These are phyloP conservation scores for Eucalyptus cloeziana DNA, from an alignment of 345 rosid species.

Conservation along the genomic window DNA sequence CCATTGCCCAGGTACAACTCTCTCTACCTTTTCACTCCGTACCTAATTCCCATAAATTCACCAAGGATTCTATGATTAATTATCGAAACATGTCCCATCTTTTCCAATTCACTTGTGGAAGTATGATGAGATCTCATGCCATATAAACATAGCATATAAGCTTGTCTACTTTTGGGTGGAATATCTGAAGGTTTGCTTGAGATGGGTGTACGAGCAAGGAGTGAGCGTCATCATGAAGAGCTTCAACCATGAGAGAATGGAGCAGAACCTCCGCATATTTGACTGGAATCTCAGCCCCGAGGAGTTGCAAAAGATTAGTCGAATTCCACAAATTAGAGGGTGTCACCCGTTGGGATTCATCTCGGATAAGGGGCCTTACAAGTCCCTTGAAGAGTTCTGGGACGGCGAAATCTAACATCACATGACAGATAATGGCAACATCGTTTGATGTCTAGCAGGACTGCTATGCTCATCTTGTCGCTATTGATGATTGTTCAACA, in stretches of 20 bases:
- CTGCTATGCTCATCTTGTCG: neutral
- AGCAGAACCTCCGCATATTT: conserved; percentile 5
- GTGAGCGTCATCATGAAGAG: conserved; percentile 1
- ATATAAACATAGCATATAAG: neutral
- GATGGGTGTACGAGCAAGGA: conserved; percentile 6
- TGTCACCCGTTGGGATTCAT: neutral
- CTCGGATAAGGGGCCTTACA: neutral
- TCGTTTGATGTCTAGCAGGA: neutral
- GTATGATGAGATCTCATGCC: neutral
- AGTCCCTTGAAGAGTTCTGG: neutral
- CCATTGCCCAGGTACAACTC: conserved; percentile 8
- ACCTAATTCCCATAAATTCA: neutral
- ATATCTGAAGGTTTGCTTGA: neutral
- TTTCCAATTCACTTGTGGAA: neutral
- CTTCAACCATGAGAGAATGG: conserved; percentile 4
- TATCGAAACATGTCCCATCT: neutral
- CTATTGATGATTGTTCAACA: neutral
- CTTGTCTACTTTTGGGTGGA: neutral
- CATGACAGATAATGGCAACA: neutral
- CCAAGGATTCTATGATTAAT: neutral
- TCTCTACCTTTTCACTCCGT: neutral
- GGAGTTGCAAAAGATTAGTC: neutral
- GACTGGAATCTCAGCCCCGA: conserved; percentile 2
- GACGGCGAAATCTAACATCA: neutral
- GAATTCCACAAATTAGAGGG: neutral